A percentile compares a stretch with the other conserved stretches of the same genome.
These are phyloP conservation scores for Candida namnaoensis DNA, from an alignment of 805 yeast genomes.

Conservation along the genomic window DNA sequence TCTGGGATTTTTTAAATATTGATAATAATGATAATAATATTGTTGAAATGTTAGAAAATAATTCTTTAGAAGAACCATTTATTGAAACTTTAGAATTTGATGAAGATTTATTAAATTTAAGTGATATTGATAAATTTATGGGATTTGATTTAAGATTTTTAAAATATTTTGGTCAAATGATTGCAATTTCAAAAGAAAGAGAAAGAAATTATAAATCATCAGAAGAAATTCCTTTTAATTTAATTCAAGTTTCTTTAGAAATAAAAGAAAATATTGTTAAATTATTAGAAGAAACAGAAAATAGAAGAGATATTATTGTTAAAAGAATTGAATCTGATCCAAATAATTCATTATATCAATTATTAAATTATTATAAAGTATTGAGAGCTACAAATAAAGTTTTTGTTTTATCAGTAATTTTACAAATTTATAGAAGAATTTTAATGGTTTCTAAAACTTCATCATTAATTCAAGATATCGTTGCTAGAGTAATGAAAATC, in stretches of 20 bases:
- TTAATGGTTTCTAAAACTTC: constrained; percentile 35
- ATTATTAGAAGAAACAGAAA: constrained; percentile 10
- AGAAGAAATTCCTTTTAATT: constrained; percentile 1
- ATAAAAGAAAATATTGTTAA: constrained; percentile 20
- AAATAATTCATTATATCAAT: background rate
- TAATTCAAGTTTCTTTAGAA: constrained; percentile 22
- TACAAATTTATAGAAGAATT: constrained; percentile 46
- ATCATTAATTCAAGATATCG: constrained; percentile 30
- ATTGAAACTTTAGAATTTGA: too few relatives aligned
- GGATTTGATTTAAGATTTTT: constrained; percentile 58
- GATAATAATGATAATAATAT: too few relatives aligned
- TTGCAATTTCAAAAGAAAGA: constrained; percentile 24
- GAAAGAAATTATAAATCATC: constrained; percentile 7
- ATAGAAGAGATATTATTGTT: constrained; percentile 15
- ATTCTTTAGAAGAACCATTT: too few relatives aligned
- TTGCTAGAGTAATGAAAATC: constrained; percentile 22
- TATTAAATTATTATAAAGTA: constrained; percentile 6
- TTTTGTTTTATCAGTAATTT: constrained; percentile 40
- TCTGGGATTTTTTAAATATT: too few relatives aligned
- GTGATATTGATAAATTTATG: constrained; percentile 38
- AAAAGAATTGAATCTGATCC: background rate
- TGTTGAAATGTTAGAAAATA: too few relatives aligned
- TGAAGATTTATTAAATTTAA: constrained; percentile 14
- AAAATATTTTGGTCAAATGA: constrained; percentile 43
- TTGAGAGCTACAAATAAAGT: constrained; percentile 38